Base-by-base conservation (phyloP, 2,329 filamentous ascomycete genomes). In the Ceratocystiopsis sp. region DNA sequence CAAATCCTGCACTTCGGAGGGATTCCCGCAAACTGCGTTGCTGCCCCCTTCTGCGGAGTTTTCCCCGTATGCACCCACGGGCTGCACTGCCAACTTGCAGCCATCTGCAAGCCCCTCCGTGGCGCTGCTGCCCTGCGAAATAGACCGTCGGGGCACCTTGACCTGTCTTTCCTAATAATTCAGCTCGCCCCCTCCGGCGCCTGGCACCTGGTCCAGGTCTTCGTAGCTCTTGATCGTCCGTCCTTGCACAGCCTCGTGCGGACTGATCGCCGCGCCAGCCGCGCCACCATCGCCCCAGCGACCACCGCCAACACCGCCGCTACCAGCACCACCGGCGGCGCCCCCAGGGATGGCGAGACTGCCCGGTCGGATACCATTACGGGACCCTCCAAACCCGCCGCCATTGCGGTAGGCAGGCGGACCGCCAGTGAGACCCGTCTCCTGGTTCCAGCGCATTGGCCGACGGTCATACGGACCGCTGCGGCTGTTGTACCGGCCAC, bases 221-320 rank as follows among this genome's bases (percentile, higher is more conserved):
- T 98, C 93, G 57, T 98, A 98, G 59, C 85, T 95, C 71, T 93
- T 94, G 50, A 98, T 65, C 48, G 84, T 94, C 45, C 91, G 76
- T 6, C 91, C 91, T 52, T 93, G 84, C 1, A 93, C 86, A 12
- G 91, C 89, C 61, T 96, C 87, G 17, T 84, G 75, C 17, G 91
- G 89, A 0, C 86, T 87, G 47, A 87, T 80, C 3, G 81, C 78
- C 33, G 80, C 77, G 19, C 74, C 80, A 35, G 82, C 80, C 40
- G 84, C 82, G 3, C 68, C 68, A 21, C 80, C 80, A 50, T 85
- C 82, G 37, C 80, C 80, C 72, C 80, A 83, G 50, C 77, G 68
- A 33, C 42, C 42, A 12, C 61, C 57, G 50, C 71, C 56, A 53
- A 67, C 68, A 35, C 73, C 68, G 35, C 74, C 68, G 34, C 69